Base-by-base conservation (phyloP, 441 rosid species). In the Gossypium davidsonii region DNA sequence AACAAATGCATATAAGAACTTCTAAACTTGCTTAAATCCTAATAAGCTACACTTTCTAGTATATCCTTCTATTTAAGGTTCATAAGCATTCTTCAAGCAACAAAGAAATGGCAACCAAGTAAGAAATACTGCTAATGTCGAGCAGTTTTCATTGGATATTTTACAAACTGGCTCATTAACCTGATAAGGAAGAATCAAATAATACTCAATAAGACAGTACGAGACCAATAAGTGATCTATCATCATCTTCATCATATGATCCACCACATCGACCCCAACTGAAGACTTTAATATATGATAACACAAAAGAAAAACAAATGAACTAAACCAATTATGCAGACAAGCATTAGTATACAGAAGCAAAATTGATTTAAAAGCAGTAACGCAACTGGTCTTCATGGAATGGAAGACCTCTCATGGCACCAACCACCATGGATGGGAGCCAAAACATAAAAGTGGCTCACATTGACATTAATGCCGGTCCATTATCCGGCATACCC, bases 401-500 rank as follows among this genome's bases (percentile, higher is more conserved):
- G 44, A 37, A 15, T 34, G 6, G 26, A 12, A 37, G 61, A 34
- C 46, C 64, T 65, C 34, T 74, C 60, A 78, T 51, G 73, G 28
- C 60, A 69, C 26, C 63, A 6, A 9, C 42, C 42, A 37, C 10
- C 20, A 26, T 14, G 17, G 42, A 28, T 28, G 65, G 44, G 44
- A 28, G 65, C 44, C 4, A 60, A 60, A 60, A 37, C 42, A 37
- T 55, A 78, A n/a, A 59, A 12, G 44, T 49, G 58, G 80, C 72
- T 92, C 85, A 92, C 55, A 72, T 71, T 2, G 90, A 73, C 98
- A 92, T 91, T 64, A 94, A 88, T 81, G 86, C 88, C 20, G 89
- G 91, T 17, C 99, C 99, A 83, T 91, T 91, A 73, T 95, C 97
- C 0, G 99, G 99, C 91, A 84, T 87, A 21, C 98, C 99, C 99